Base-by-base conservation (phyloP, 495 filamentous ascomycete species). In the Podospora conica region DNA sequence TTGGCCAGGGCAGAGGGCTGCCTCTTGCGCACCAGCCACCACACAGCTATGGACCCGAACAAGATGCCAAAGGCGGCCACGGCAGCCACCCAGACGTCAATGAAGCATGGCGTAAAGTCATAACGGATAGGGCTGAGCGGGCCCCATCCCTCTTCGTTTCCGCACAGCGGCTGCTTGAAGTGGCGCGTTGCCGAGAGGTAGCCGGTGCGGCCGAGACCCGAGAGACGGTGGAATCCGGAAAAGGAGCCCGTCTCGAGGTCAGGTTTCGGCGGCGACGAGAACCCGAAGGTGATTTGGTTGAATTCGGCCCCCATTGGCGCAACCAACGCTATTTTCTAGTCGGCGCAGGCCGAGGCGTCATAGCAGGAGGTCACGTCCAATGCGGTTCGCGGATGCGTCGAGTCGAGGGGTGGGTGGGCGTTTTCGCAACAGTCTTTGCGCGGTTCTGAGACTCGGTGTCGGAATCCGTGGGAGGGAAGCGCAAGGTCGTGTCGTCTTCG, bases 41-140 rank as follows among this genome's bases (percentile, higher is more conserved):
- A 89, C 28, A 94, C 76, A 3, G 96, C 92, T 10, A 86, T 82
- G 25, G 87, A 83, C 54, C 96, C 96, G 63, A 86, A 80, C 18
- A 96, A 33, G 25, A 96, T 81, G 11, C 95, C 91, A 77, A 85
- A 92, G 5, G 84, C 81, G 10, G 91, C 93, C 21, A 97, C 88
- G 6, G 82, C 73, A 28, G 88, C 86, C 63, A 98, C 85, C 80
- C 88, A 90, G 10, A 93, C 83, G 75, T 98, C 96, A 59, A 96
- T 83, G 75, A 97, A 98, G 78, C 96, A 99, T 64, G 96, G 93
- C 48, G 96, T 97, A 76, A 99, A 90, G 75, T 98, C 93, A 76
- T 90, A 96, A 68, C 93, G 81, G 64, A 84, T 82, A 21, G 86
- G 85, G 75, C 91, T 95, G 70, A 99, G 65, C 20, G 96, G 96